phyloP scores from a whole-genome alignment of 1,284 basidiomycete genomes.

The Anthracocystis walkeri region DNA sequence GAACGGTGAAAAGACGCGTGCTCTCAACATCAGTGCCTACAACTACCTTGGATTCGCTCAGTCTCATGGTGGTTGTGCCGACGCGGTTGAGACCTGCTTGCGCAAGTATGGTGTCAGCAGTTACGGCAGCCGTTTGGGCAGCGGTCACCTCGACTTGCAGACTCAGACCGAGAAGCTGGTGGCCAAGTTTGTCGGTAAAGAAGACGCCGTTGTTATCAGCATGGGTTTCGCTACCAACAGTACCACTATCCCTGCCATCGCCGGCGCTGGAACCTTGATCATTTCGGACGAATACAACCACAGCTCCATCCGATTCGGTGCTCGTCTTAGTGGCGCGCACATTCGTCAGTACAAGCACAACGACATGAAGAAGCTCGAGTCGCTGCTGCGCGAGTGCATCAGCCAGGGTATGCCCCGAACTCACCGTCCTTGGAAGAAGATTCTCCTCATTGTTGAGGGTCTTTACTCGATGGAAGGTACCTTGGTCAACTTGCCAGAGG shows the following conservation, averaged over 20 bases:
- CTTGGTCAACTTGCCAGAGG: conserved; percentile 82
- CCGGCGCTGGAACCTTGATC: conserved; percentile 90
- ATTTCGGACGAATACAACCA: conserved; percentile 99
- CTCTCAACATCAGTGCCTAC: conserved; percentile 96
- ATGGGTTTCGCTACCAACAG: conserved; percentile 99
- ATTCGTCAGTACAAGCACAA: conserved; percentile 98
- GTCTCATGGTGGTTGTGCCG: conserved; percentile 89
- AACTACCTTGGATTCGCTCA: conserved; percentile 99
- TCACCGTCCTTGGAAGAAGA: conserved; percentile 99
- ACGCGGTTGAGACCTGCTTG: conserved; percentile 79
- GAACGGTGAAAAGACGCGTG: conserved; percentile 84
- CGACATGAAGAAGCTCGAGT: conserved; percentile 86
- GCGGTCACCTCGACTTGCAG: conserved; percentile 87
- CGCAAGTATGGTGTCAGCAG: conserved; percentile 76
- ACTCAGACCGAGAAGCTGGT: conserved; percentile 85
- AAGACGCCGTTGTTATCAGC: conserved; percentile 88
- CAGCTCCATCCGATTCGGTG: conserved; percentile 92
- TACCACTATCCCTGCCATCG: conserved; percentile 91
- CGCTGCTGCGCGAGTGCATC: conserved; percentile 87
- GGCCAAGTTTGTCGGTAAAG: conserved; percentile 87
- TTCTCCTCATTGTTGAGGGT: conserved; percentile 92
- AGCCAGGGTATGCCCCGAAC: conserved; percentile 97
- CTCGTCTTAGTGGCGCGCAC: conserved; percentile 86
- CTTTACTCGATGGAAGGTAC: conserved; percentile 99
- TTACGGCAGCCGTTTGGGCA: conserved; percentile 83